phyloP scores from a whole-genome alignment of 2,329 filamentous ascomycete species.

The Tolypocladium tropicale region DNA sequence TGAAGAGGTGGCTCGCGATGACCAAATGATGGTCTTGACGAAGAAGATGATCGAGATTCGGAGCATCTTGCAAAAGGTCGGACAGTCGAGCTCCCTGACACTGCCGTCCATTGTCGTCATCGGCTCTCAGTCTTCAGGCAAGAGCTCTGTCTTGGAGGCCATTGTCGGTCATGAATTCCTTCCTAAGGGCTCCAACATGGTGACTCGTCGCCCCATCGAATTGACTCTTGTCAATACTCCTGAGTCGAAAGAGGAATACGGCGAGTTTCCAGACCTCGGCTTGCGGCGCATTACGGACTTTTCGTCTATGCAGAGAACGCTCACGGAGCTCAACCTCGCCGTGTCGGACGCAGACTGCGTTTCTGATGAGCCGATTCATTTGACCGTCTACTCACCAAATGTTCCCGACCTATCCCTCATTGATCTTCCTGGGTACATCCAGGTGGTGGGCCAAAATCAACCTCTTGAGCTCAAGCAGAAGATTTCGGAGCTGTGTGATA shows the following conservation, averaged over 20 bases:
- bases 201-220: constrained; percentile 90
- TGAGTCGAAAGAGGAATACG: constrained; percentile 77
- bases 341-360: constrained; percentile 88
- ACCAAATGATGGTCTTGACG: constrained; percentile 99
- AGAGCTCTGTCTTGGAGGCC: constrained; percentile 92
- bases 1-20: constrained; percentile 67
- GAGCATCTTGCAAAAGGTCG: constrained; percentile 80
- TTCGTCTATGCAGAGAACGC: constrained; percentile 77
- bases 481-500: constrained; percentile 92
- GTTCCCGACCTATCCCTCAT: constrained; percentile 94
- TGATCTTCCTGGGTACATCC: constrained; percentile 94
- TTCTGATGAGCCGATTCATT: constrained; percentile 90
- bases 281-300: constrained; percentile 89
- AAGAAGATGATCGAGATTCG: constrained; percentile 99
- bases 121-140: constrained; percentile 94
- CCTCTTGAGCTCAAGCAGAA: constrained; percentile 88
- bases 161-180: constrained; percentile 97
- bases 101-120: constrained; percentile 98
- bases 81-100: constrained; percentile 79
- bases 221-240: constrained; percentile 93
- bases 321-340: constrained; percentile 90
- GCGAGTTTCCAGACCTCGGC: constrained; percentile 88
- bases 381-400: constrained; percentile 89
- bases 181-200: constrained; percentile 98
- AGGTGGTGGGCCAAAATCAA: constrained; percentile 85